Conservation (phyloP, 768 basidiomycete genomes). For the Tubosaeta brunneosetosa region DNA sequence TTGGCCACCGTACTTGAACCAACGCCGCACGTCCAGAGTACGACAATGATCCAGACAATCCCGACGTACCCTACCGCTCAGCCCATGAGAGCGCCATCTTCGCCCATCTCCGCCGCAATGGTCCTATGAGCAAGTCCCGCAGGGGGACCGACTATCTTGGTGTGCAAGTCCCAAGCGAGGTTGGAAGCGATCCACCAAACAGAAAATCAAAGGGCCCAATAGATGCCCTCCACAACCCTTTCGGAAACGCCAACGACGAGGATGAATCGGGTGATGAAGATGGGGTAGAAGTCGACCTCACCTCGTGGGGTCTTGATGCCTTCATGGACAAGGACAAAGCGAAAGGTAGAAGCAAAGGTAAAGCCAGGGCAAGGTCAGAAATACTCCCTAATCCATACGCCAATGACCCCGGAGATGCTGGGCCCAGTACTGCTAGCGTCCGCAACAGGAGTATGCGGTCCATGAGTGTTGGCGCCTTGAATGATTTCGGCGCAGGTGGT, state of each 20-base stretch:
- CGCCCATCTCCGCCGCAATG: conserved; percentile 61
- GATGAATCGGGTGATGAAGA: conserved; percentile 46
- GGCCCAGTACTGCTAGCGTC: conserved; percentile 39
- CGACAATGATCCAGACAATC: conserved; percentile 79
- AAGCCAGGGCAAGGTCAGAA: conserved; percentile 34
- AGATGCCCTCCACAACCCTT: conserved; percentile 68
- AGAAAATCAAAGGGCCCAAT: conserved; percentile 54
- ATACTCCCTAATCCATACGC: conserved; percentile 44
- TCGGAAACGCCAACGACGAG: conserved; percentile 57
- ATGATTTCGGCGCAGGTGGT: conserved; percentile 46
- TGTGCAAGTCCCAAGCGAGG: conserved; percentile 61
- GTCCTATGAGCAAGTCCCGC: conserved; percentile 46
- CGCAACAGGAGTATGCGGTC: conserved; percentile 49
- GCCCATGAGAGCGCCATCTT: conserved; percentile 87
- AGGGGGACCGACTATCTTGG: conserved; percentile 64
- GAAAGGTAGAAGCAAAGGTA: conserved; percentile 36
- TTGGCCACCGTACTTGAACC: neutral
- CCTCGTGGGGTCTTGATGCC: conserved; percentile 80
- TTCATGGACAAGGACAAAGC: conserved; percentile 69
- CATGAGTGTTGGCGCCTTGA: conserved; percentile 62
- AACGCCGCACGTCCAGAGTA: conserved; percentile 53
- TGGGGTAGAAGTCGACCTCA: conserved; percentile 69
- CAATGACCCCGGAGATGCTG: conserved; percentile 35
- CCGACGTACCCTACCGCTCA: conserved; percentile 52
- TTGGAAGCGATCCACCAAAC: conserved; percentile 46